A percentile compares a stretch with the other conserved stretches of the same genome.
These are phyloP conservation scores for Dissophora globulifera DNA, from an alignment of 192 early-diverging fungal genomes.

Conservation along the genomic window DNA sequence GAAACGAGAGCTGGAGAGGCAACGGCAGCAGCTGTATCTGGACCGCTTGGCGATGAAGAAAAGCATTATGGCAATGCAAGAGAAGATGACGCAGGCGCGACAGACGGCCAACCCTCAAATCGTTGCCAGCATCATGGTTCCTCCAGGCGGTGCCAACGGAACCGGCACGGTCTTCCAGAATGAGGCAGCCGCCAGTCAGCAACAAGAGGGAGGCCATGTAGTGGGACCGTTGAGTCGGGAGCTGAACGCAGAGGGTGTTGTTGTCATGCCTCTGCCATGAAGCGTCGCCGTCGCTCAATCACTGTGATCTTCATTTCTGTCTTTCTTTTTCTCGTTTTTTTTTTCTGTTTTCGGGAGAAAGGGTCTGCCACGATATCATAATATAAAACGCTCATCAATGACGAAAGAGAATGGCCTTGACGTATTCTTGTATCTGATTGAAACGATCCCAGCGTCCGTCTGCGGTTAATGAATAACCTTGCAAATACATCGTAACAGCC, in stretches of 20 bases:
- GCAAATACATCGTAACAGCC: too few relatives aligned
- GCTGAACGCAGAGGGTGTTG: slow-evolving; percentile 27
- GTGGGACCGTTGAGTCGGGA: slow-evolving; percentile 21
- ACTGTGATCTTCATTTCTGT: neutral
- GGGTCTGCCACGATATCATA: too few relatives aligned
- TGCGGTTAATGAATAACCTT: too few relatives aligned
- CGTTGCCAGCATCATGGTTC: slow-evolving; percentile 15
- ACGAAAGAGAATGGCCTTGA: too few relatives aligned
- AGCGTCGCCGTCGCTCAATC: neutral
- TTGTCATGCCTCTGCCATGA: slow-evolving; percentile 41
- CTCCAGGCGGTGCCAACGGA: slow-evolving; percentile 21
- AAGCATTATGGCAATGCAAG: slow-evolving; percentile 53
- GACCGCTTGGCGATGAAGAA: slow-evolving; percentile 73
- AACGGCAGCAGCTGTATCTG: slow-evolving; percentile 69
- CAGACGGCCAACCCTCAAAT: slow-evolving; percentile 24
- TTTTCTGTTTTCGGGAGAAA: too few relatives aligned
- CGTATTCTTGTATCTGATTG: too few relatives aligned
- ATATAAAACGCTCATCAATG: too few relatives aligned
- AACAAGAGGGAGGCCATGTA: slow-evolving; percentile 18
- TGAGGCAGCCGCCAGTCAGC: slow-evolving; percentile 9
- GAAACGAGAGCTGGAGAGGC: slow-evolving; percentile 79
- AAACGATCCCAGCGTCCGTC: too few relatives aligned
- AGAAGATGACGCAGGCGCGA: slow-evolving; percentile 44
- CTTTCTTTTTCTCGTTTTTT: slow-evolving; percentile 2
- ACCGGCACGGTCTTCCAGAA: slow-evolving; percentile 30